These are phyloP conservation scores for Colletotrichum sp. DNA, from an alignment of 2,329 filamentous ascomycete genomes.

Conservation along the genomic window DNA sequence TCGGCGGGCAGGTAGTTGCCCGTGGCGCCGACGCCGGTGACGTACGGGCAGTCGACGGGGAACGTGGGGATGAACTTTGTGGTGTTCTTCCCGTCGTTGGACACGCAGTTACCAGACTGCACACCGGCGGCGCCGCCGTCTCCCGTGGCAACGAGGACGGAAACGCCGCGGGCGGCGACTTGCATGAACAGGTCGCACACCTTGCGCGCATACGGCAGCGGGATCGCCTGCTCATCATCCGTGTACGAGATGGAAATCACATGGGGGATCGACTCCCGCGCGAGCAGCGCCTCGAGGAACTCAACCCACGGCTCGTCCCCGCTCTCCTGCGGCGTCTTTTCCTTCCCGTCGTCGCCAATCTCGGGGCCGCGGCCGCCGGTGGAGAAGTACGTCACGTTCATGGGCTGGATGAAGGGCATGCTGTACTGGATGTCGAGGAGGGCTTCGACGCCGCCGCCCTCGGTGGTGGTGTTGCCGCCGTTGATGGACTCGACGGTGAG, in stretches of 20 bases:
- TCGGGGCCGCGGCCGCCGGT: constrained; percentile 1
- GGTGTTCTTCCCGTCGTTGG: constrained; percentile 61
- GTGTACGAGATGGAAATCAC: constrained; percentile 40
- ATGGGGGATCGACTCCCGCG: constrained; percentile 30
- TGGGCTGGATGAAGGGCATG: constrained; percentile 7
- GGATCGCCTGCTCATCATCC: constrained; percentile 37
- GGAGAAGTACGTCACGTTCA: background rate
- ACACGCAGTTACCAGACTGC: constrained; percentile 39
- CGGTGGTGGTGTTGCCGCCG: background rate
- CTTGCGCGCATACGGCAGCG: constrained; percentile 29
- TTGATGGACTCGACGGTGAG: background rate
- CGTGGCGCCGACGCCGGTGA: constrained; percentile 32
- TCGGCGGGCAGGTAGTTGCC: constrained; percentile 35
- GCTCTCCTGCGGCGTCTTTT: background rate
- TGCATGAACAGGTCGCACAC: constrained; percentile 36
- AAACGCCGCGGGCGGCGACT: constrained; percentile 33
- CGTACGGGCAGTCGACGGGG: constrained; percentile 45
- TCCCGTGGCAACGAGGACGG: constrained; percentile 30
- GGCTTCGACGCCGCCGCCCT: background rate
- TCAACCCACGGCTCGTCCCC: constrained; percentile 35
- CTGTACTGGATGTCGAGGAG: background rate
- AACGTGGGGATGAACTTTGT: constrained; percentile 59
- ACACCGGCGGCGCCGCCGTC: constrained; percentile 29
- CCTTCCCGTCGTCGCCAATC: background rate
- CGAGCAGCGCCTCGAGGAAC: constrained; percentile 31